Evolutionary conservation across 768 basidiomycete species (phyloP).

Genomic region (Fomitopsis serialis): DNA sequence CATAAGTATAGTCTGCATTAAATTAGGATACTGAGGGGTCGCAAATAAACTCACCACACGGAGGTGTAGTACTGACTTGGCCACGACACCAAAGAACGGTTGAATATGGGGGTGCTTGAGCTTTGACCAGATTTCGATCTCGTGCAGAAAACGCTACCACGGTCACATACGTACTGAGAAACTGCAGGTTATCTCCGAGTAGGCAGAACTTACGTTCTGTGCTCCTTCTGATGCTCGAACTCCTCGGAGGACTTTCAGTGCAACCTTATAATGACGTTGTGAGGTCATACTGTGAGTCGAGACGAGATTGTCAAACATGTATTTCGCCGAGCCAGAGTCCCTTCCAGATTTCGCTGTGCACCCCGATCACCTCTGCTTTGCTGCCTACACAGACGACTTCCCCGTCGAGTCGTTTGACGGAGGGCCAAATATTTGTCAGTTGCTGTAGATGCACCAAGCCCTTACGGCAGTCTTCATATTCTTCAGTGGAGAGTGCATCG

Average conservation of each 20-base stretch:
- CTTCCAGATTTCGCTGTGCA: no score
- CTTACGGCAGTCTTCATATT: no score
- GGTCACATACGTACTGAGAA: background rate
- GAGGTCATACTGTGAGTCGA: background rate
- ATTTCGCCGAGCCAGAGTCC: no score
- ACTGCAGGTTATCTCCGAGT: background rate
- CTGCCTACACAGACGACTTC: no score
- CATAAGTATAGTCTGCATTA: background rate
- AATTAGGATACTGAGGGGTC: background rate
- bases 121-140: constrained; percentile 49
- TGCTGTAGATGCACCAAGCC: no score
- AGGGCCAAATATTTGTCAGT: no score
- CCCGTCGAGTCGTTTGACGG: no score
- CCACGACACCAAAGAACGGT: constrained; percentile 53
- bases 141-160: constrained; percentile 48
- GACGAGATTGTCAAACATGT: background rate
- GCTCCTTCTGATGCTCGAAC: constrained; percentile 41
- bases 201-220: constrained; percentile 14
- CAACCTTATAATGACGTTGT: no score
- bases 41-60: constrained; percentile 34
- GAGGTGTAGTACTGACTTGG: constrained; percentile 43
- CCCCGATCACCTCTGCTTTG: no score
- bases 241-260: constrained; percentile 48
- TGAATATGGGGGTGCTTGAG: constrained; percentile 47
- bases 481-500: no score